Conservation (phyloP, 2,329 filamentous ascomycete species). For the Tolypocladium inflatum region DNA sequence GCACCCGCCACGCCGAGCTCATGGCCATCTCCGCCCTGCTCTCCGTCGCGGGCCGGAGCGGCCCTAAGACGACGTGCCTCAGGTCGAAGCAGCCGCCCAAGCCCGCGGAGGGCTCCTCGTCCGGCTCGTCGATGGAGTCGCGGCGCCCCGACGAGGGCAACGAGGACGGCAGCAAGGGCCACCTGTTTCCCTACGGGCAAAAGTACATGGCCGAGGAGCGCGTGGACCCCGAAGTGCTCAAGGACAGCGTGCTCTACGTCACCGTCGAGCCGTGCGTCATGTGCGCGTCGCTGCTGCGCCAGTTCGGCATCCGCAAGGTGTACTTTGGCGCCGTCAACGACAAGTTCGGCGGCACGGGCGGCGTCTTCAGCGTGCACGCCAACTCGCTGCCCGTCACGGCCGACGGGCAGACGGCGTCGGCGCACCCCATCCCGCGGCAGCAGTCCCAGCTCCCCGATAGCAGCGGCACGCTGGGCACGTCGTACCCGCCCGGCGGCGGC, state of each 20-base stretch:
- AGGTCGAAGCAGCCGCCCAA: conserved; percentile 20
- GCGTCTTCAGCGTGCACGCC: conserved; percentile 78
- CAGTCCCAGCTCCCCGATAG: conserved; percentile 26
- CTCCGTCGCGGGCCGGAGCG: conserved; percentile 26
- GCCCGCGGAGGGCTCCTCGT: not conserved
- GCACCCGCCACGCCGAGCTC: conserved; percentile 92
- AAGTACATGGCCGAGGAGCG: conserved; percentile 44
- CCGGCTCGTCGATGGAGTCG: conserved; percentile 5
- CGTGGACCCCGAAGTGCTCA: conserved; percentile 59
- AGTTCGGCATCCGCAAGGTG: conserved; percentile 79
- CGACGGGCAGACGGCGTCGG: conserved; percentile 28
- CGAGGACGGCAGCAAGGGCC: conserved; percentile 43
- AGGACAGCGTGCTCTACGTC: conserved; percentile 74
- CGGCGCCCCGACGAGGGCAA: conserved; percentile 32
- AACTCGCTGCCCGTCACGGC: conserved; percentile 37
- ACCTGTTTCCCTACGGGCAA: conserved; percentile 53
- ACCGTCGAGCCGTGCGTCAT: conserved; percentile 98
- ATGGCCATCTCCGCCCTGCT: conserved; percentile 62
- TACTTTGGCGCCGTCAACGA: conserved; percentile 96
- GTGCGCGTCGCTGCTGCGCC: conserved; percentile 87
- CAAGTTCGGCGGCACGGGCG: conserved; percentile 91
- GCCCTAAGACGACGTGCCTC: conserved; percentile 20
- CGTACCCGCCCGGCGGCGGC: conserved; percentile 28
- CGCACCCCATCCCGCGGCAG: conserved; percentile 25
- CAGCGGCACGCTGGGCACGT: conserved; percentile 24